Base-by-base conservation (phyloP, 345 rosid genomes). In the Eucalyptus grandis region DNA sequence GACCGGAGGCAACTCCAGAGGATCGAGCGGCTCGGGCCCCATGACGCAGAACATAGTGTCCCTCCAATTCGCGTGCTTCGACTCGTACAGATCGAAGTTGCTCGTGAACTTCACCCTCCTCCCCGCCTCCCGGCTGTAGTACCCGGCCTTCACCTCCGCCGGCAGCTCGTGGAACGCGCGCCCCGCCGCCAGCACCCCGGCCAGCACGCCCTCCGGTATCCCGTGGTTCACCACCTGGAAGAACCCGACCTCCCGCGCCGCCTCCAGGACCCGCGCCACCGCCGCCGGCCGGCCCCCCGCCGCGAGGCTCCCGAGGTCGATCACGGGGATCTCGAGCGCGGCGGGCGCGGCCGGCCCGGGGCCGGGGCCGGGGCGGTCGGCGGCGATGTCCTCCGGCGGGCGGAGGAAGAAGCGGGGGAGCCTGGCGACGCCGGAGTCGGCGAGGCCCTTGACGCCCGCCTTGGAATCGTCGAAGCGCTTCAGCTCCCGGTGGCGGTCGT, bases 151-250 rank as follows among this genome's bases (percentile, higher is more conserved):
- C 81, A 44, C 88, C 67, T 92, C 94, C 62, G 53, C n/a, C 31
- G 88, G 91, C 14, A 91, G 91, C 92, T 92, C 91, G 87, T 92
- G 91, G 85, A 91, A 88, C 40, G 87, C 89, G 56, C 92, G 88
- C 13, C 67, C 88, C 50, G 90, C 91, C 88, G 83, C 88, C 89
- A 92, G 17, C 91, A 89, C 85, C 89, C 51, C 89, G 12, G 88
- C 94, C 85, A 91, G n/a, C 80, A 89, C 51, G 81, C 69, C 83
- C 88, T 9, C 53, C 9, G 56, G 85, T 16, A 91, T 60, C 12
- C 89, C 92, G 60, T 92, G 94, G 72, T 90, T 90, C 60, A 92
- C 89, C 86, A 92, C 90, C 91, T 91, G 92, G 89, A 92, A 92
- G 87, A 92, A 91, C 43, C 94, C 94, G 49, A 91, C 90, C 58